Evolutionary conservation across 2,329 filamentous ascomycete species (phyloP).

Genomic region (Chaetomiaceae sp.): DNA sequence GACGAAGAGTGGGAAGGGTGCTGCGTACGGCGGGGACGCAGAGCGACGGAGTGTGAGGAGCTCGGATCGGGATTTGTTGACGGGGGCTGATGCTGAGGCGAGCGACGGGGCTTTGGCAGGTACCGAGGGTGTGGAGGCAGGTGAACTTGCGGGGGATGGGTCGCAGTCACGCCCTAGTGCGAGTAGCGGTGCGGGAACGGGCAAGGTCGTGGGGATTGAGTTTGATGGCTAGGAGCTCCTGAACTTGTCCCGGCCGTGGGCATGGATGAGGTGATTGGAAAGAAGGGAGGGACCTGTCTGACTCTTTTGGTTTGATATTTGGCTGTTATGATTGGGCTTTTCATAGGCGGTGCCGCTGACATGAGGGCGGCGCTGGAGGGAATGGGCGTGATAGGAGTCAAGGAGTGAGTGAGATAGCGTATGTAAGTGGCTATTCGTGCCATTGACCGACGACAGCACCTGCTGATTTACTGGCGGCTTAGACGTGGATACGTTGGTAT

Average conservation of each 20-base stretch:
- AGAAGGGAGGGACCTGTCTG: not conserved
- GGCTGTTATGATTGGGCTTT: not conserved
- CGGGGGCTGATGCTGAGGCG: conserved; percentile 69
- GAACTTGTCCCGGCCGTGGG: not conserved
- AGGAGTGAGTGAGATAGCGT: not conserved
- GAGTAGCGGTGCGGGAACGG: conserved; percentile 21
- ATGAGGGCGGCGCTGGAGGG: not conserved
- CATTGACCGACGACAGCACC: not conserved
- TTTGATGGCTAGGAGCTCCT: conserved; percentile 29
- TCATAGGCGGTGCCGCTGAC: not conserved
- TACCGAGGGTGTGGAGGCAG: conserved; percentile 3
- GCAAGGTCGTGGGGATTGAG: conserved; percentile 27
- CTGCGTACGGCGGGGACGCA: conserved; percentile 48
- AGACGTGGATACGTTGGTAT: not conserved
- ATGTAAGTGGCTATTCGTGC: not conserved
- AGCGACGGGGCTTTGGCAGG: conserved; percentile 23
- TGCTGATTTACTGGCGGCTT: not conserved
- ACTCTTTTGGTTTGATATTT: conserved; percentile 1
- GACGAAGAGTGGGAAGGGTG: not conserved
- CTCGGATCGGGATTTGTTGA: conserved; percentile 65
- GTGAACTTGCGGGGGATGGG: conserved; percentile 3
- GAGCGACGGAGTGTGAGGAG: conserved; percentile 62
- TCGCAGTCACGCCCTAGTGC: no score
- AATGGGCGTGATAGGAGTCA: not conserved
- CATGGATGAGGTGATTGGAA: not conserved